Conservation (phyloP, 2,329 filamentous ascomycete species). For the Chaetothyriales sp. region DNA sequence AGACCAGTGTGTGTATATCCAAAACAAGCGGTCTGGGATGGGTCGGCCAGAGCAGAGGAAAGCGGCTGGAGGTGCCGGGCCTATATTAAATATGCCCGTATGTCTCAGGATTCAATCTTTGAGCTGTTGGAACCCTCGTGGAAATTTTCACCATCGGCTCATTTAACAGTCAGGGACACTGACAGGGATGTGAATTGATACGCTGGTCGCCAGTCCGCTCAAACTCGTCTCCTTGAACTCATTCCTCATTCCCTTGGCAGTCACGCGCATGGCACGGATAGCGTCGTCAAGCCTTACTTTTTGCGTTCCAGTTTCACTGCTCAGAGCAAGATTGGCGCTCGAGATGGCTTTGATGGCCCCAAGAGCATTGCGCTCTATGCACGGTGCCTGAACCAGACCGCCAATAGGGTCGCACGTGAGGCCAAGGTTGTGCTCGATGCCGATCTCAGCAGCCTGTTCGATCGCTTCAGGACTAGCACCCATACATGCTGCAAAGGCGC, state of each 20-base stretch:
- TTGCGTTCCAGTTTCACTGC: slow-evolving; percentile 10
- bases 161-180: slow-evolving; percentile 14
- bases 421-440: slow-evolving; percentile 16
- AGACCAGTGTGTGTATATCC: too few species aligned
- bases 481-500: slow-evolving; percentile 15
- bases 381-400: slow-evolving; percentile 14
- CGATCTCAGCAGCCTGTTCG: slow-evolving; percentile 14
- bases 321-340: slow-evolving; percentile 13
- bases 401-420: slow-evolving; percentile 14
- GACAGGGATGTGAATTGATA: slow-evolving; percentile 13
- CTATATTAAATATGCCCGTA: too few species aligned
- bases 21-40: too few species aligned
- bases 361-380: slow-evolving; percentile 14
- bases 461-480: slow-evolving; percentile 12
- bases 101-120: too few species aligned
- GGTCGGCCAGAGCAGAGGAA: too few species aligned
- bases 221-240: slow-evolving; percentile 17
- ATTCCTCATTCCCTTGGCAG: slow-evolving; percentile 13
- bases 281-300: slow-evolving; percentile 14
- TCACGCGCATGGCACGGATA: slow-evolving; percentile 14
- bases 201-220: slow-evolving; percentile 13
- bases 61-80: too few species aligned
- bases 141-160: neutral
- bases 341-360: slow-evolving; percentile 14
- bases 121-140: too few species aligned